Evolutionary conservation across 2,329 filamentous ascomycete species (phyloP), one percentile per base, ranked within the genome.

Genomic region (Myriangium duriaei): DNA sequence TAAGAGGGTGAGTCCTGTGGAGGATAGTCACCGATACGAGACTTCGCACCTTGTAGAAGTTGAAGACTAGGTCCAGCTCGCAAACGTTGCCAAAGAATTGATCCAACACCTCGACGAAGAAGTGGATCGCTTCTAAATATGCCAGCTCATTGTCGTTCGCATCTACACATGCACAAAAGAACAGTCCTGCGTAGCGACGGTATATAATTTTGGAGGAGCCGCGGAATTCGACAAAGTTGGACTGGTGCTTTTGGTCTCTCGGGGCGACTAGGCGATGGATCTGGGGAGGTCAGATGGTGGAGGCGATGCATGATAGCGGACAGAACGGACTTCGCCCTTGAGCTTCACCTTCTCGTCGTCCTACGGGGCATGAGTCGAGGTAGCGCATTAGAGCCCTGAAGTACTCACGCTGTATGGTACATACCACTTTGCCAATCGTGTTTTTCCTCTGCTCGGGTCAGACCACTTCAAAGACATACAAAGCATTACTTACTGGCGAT

Each of bases 271-370:
- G 85, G 46, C 91, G 87, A 71, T 98, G 91, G 52, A 96, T 83
- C 80, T 86, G 51, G n/a, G 40, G 28, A 19, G 11, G 30, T 37
- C 24, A 26, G 32, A 39, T 26, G 11, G 36, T 19, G 35, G 36
- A 11, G 31, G 24, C 24, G 33, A 39, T 39, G 32, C n/a, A n/a
- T 42, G 34, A 33, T 37, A 40, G 34, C 14, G 19, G 37, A 32
- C 19, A 2, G 4, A 12, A 31, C 66, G 41, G 65, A 85, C 82
- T 68, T 98, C 91, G 72, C 91, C 91, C 64, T 98, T 98, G 53
- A 98, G 72, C 66, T 94, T 95, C 61, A 98, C 84, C 69, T 98
- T 98, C 61, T 98, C 86, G 61, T 96, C 88, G 69, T 98, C 91
- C 72, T 76, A 39, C 30, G n/a, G 12, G 16, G 29, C 15, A 10